Evolutionary conservation across 495 filamentous ascomycete species (phyloP).

Genomic region (Hypoxylon cercidicola): DNA sequence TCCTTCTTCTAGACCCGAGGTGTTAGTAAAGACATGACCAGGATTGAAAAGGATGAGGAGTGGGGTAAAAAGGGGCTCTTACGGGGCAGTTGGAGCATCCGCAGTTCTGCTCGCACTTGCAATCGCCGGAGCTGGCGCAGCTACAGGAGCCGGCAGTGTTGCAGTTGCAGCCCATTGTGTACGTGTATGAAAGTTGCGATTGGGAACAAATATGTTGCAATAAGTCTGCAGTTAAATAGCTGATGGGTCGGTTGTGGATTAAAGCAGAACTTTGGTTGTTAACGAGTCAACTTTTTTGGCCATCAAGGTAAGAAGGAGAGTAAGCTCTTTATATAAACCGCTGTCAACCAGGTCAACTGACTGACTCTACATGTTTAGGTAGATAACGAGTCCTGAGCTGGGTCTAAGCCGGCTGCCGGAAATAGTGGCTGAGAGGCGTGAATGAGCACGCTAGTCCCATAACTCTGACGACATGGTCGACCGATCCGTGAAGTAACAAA

Average conservation of each 20-base stretch:
- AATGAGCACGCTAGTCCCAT: not conserved
- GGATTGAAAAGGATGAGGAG: not conserved
- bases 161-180: slow-evolving; percentile 44
- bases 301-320: slow-evolving; percentile 39
- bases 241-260: slow-evolving; percentile 40
- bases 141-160: slow-evolving; percentile 38
- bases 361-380: too few species aligned
- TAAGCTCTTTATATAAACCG: slow-evolving; percentile 36
- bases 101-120: slow-evolving; percentile 43
- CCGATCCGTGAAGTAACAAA: slow-evolving; percentile 20
- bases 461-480: slow-evolving; percentile 35
- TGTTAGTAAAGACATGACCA: not conserved
- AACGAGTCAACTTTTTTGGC: slow-evolving; percentile 2
- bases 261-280: slow-evolving; percentile 10
- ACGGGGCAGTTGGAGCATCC: slow-evolving; percentile 46
- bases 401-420: too few species aligned
- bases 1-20: slow-evolving; percentile 24
- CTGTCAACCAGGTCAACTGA: too few species aligned
- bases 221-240: slow-evolving; percentile 1
- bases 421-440: not conserved
- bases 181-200: slow-evolving; percentile 21
- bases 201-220: slow-evolving; percentile 35
- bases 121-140: slow-evolving; percentile 43
- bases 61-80: slow-evolving; percentile 10
- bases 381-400: too few species aligned